Percentiles rank a stretch among this genome's conserved stretches.
Conservation (phyloP, 2,329 filamentous ascomycete genomes). For the Colletotrichum sp. region DNA sequence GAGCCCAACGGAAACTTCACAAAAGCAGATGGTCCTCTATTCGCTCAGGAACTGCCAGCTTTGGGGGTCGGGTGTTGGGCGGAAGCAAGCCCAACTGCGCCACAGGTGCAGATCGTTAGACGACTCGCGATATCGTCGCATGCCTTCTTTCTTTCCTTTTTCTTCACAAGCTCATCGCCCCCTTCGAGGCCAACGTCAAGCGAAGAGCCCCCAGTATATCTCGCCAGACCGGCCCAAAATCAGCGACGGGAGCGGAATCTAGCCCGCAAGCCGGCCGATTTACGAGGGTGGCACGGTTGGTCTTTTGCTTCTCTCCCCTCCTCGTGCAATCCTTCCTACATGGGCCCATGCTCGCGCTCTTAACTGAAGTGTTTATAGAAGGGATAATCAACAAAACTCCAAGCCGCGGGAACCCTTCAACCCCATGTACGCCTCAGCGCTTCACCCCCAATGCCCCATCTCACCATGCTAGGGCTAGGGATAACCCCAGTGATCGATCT, state of each 20-base stretch:
- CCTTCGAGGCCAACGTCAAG: neutral
- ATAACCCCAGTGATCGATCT: conserved; percentile 8
- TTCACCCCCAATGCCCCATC: neutral
- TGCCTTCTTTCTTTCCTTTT: neutral
- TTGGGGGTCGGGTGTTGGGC: neutral
- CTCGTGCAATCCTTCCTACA: neutral
- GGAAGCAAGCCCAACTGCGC: neutral
- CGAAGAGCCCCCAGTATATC: neutral
- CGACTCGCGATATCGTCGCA: neutral
- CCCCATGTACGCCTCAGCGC: conserved; percentile 1
- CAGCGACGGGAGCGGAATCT: conserved; percentile 6
- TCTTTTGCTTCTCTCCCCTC: neutral
- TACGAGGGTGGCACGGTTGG: conserved; percentile 14
- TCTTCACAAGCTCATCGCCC: neutral
- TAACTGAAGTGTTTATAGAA: neutral
- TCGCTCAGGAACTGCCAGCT: neutral
- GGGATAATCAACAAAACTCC: neutral
- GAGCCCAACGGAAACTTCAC: neutral
- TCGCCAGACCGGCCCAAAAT: neutral
- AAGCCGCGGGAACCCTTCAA: neutral
- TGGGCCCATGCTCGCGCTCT: neutral
- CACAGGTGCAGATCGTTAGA: neutral
- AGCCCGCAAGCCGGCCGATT: conserved; percentile 1
- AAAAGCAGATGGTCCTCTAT: neutral
- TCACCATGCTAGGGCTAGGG: neutral